Evolutionary conservation across 257 asterid species (phyloP).

Genomic region (Oldenlandia corymbosa): DNA sequence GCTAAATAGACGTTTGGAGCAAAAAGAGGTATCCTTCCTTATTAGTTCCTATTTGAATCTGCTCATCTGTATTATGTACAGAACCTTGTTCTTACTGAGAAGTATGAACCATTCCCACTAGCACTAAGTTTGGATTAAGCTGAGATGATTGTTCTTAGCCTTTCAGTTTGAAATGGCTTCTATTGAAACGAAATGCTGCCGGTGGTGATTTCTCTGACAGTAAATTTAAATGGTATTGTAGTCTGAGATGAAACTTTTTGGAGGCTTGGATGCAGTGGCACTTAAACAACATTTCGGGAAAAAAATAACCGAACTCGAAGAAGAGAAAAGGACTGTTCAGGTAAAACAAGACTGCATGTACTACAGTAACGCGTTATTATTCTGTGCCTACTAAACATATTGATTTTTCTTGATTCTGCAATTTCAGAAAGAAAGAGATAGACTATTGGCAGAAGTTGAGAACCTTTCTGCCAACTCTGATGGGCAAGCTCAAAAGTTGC

Average conservation of each 20-base stretch:
- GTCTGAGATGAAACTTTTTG: constrained; percentile 91
- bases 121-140: background rate
- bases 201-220: background rate
- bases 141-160: background rate
- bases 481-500: constrained; percentile 80
- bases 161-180: background rate
- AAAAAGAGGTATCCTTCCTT: constrained; percentile 66
- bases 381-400: constrained; percentile 15
- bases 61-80: background rate
- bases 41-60: constrained; percentile 9
- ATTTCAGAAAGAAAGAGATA: constrained; percentile 78
- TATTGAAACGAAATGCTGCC: background rate
- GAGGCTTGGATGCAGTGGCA: constrained; percentile 77
- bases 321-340: constrained; percentile 89
- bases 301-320: constrained; percentile 91
- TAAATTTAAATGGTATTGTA: constrained; percentile 28
- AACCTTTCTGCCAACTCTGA: constrained; percentile 86
- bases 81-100: background rate
- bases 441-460: constrained; percentile 79
- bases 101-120: too few relatives aligned
- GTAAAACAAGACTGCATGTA: constrained; percentile 26
- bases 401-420: constrained; percentile 9
- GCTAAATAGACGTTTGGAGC: constrained; percentile 77
- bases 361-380: constrained; percentile 1
- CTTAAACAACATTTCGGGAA: constrained; percentile 96